A percentile compares a stretch with the other conserved stretches of the same genome.
Evolutionary conservation across 2,329 filamentous ascomycete genomes (phyloP).

Genomic region (Apiospora kogelbergensis): DNA sequence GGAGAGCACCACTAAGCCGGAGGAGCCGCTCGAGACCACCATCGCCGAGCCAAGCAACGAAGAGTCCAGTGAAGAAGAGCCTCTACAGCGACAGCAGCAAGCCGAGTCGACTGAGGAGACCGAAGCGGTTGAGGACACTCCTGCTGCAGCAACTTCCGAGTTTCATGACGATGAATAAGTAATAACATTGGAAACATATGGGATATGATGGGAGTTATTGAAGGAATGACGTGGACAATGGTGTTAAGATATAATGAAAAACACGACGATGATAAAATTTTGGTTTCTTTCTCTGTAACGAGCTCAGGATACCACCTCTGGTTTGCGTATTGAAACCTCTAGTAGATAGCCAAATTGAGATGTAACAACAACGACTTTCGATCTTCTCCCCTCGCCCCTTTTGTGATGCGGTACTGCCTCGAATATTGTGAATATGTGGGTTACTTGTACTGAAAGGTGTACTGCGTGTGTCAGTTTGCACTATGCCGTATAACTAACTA

Average conservation of each 20-base stretch:
- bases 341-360: slow-evolving; percentile 3
- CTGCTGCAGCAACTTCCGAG: neutral
- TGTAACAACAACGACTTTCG: neutral
- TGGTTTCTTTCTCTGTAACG: neutral
- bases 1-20: neutral
- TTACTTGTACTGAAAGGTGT: neutral
- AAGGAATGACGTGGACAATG: neutral
- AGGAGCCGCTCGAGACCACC: neutral
- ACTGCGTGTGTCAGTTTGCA: neutral
- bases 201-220: neutral
- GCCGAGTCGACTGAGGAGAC: neutral
- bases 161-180: neutral
- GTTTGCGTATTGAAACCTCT: neutral
- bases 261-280: neutral
- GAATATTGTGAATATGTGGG: neutral
- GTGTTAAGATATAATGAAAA: neutral
- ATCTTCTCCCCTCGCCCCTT: neutral
- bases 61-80: neutral
- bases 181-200: neutral
- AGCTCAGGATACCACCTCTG: neutral
- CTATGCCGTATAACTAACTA: neutral
- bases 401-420: neutral
- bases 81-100: neutral
- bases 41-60: neutral
- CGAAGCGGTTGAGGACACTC: neutral